Percentiles rank a stretch among this genome's conserved stretches.
Evolutionary conservation across 306 rosid genomes (phyloP).

Genomic region (Lupinus albus): DNA sequence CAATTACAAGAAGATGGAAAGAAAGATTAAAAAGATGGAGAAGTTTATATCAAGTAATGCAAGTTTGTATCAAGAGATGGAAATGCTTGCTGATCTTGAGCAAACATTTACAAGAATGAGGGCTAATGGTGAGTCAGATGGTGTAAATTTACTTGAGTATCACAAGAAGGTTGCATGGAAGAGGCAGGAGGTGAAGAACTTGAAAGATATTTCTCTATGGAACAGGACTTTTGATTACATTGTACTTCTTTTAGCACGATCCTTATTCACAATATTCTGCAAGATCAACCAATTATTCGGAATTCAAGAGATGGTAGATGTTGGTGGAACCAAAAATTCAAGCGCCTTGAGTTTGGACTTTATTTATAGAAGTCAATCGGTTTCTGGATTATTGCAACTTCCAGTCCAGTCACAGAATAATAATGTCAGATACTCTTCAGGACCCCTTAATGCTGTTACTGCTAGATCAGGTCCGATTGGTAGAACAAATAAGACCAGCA

Average conservation of each 20-base stretch:
- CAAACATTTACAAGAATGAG: constrained; percentile 76
- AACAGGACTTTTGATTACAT: constrained; percentile 84
- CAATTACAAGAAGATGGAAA: constrained; percentile 79
- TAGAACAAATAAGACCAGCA: constrained; percentile 47
- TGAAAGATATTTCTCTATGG: constrained; percentile 81
- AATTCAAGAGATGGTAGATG: constrained; percentile 55
- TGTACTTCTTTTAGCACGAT: constrained; percentile 73
- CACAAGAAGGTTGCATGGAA: constrained; percentile 81
- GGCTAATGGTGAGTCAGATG: constrained; percentile 52
- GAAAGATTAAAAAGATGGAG: constrained; percentile 84
- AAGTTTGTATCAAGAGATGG: constrained; percentile 85
- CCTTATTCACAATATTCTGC: constrained; percentile 73
- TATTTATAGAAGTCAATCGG: constrained; percentile 75
- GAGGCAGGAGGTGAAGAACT: constrained; percentile 72
- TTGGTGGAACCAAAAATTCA: constrained; percentile 52
- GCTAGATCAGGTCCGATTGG: constrained; percentile 61
- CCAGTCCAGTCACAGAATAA: constrained; percentile 55
- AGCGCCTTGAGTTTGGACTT: constrained; percentile 58
- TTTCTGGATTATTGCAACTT: constrained; percentile 70
- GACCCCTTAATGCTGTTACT: constrained; percentile 64
- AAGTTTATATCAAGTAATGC: constrained; percentile 70
- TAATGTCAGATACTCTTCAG: constrained; percentile 77
- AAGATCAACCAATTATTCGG: constrained; percentile 83
- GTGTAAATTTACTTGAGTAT: constrained; percentile 59
- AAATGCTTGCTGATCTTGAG: constrained; percentile 79